Percentiles rank a stretch among this genome's conserved stretches.
Evolutionary conservation across 1,284 basidiomycete genomes (phyloP).

Genomic region (Cerioporus squamosus): DNA sequence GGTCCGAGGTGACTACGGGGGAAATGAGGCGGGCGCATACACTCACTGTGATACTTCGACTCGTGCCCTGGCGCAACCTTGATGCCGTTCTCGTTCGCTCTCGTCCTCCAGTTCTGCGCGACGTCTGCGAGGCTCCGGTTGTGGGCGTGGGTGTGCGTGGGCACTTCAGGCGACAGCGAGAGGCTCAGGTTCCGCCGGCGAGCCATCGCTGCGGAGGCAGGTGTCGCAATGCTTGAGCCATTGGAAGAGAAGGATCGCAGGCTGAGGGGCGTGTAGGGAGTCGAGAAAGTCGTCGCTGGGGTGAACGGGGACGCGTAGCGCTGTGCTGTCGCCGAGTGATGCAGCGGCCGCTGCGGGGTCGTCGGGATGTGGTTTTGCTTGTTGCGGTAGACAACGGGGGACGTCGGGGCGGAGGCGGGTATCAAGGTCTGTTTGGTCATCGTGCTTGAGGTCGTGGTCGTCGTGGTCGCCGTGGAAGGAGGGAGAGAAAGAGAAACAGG

Average conservation of each 20-base stretch:
- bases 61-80: slow-evolving; percentile 58
- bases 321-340: slow-evolving; percentile 39
- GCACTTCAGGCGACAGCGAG: slow-evolving; percentile 35
- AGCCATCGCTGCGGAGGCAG: slow-evolving; percentile 38
- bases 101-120: slow-evolving; percentile 71
- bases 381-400: slow-evolving; percentile 46
- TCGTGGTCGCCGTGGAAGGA: slow-evolving; percentile 25
- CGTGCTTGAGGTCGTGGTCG: slow-evolving; percentile 31
- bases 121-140: slow-evolving; percentile 54
- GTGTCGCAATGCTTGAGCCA: slow-evolving; percentile 62
- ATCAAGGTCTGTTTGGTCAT: slow-evolving; percentile 35
- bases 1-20: not conserved
- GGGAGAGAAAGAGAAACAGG: slow-evolving; percentile 14
- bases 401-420: slow-evolving; percentile 51
- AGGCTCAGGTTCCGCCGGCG: slow-evolving; percentile 42
- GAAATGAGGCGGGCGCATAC: slow-evolving; percentile 20
- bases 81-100: slow-evolving; percentile 73
- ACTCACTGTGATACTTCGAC: slow-evolving; percentile 51
- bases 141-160: slow-evolving; percentile 21
- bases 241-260: slow-evolving; percentile 60
- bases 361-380: slow-evolving; percentile 43
- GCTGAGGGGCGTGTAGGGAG: slow-evolving; percentile 70
- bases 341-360: slow-evolving; percentile 50
- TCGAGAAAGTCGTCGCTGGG: slow-evolving; percentile 47
- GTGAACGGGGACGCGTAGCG: slow-evolving; percentile 48